Percentiles rank a stretch among this genome's conserved stretches.
Conservation (phyloP, 179 eudicot species). For the Camellia oleifera region DNA sequence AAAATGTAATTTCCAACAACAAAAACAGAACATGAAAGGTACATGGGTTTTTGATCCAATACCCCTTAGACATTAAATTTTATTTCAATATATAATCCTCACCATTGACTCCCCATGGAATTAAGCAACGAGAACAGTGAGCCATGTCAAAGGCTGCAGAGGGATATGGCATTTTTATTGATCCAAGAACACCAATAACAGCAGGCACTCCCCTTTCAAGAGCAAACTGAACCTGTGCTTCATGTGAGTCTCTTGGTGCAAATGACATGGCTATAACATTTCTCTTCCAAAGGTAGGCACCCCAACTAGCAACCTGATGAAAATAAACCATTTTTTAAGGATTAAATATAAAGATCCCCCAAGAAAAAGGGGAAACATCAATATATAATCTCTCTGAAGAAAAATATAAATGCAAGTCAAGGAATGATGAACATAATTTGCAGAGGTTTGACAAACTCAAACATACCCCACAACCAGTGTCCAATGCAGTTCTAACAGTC, state of each 20-base stretch:
- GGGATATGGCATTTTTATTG: conserved; percentile 72
- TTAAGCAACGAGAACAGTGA: conserved; percentile 82
- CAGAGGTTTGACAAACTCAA: not conserved
- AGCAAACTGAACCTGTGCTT: conserved; percentile 90
- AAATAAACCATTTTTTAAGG: not conserved
- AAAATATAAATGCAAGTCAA: not conserved
- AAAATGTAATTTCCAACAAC: not conserved
- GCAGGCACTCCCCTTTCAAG: conserved; percentile 92
- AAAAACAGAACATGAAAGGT: not conserved
- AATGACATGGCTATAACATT: conserved; percentile 86
- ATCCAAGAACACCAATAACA: conserved; percentile 78
- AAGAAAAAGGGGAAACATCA: not conserved
- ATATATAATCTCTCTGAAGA: not conserved
- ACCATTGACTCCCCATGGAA: conserved; percentile 86
- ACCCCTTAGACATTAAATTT: not conserved
- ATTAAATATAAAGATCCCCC: not conserved
- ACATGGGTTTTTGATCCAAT: not conserved
- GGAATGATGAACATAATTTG: not conserved
- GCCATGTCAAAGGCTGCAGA: conserved; percentile 83
- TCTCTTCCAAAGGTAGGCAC: conserved; percentile 76
- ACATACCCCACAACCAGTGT: conserved; percentile 88
- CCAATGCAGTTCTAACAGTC: conserved; percentile 71
- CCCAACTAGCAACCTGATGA: conserved; percentile 87
- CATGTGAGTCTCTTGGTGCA: conserved; percentile 90
- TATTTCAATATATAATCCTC: conserved; percentile 17